These are phyloP conservation scores for Cyclanthera cordifolia DNA, from an alignment of 306 rosid genomes.

Conservation along the genomic window DNA sequence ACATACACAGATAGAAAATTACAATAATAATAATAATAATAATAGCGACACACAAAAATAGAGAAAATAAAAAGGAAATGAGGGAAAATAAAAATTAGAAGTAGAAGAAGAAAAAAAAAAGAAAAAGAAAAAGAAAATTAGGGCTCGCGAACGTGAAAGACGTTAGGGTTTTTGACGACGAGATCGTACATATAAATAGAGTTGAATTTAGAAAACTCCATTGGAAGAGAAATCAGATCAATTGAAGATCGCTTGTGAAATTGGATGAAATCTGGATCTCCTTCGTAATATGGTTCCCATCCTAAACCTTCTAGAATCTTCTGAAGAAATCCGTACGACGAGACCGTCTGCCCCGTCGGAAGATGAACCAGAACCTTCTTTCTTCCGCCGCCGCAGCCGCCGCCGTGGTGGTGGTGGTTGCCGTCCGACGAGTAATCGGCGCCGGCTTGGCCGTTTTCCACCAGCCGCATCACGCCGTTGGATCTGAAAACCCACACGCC, in stretches of 20 bases:
- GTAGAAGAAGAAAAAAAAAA: no score
- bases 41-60: not conserved
- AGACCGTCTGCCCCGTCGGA: slow-evolving; percentile 47
- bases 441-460: slow-evolving; percentile 55
- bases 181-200: slow-evolving; percentile 85
- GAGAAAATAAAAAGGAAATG: not conserved
- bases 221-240: slow-evolving; percentile 86
- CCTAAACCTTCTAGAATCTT: slow-evolving; percentile 54
- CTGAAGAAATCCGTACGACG: slow-evolving; percentile 55
- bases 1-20: not conserved
- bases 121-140: slow-evolving; percentile 7
- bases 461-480: slow-evolving; percentile 58
- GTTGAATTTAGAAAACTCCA: slow-evolving; percentile 63
- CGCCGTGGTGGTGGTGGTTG: not conserved
- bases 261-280: slow-evolving; percentile 68
- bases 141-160: slow-evolving; percentile 72
- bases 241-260: slow-evolving; percentile 78
- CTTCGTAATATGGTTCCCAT: slow-evolving; percentile 88
- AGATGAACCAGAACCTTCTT: slow-evolving; percentile 58
- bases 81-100: slow-evolving; percentile 3
- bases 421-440: not conserved
- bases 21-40: no score
- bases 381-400: not conserved
- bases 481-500: slow-evolving; percentile 75
- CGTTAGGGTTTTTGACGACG: slow-evolving; percentile 65